A percentile compares a stretch with the other conserved stretches of the same genome.
Conservation (phyloP, 2,329 filamentous ascomycete species). For the Alternaria solani region DNA sequence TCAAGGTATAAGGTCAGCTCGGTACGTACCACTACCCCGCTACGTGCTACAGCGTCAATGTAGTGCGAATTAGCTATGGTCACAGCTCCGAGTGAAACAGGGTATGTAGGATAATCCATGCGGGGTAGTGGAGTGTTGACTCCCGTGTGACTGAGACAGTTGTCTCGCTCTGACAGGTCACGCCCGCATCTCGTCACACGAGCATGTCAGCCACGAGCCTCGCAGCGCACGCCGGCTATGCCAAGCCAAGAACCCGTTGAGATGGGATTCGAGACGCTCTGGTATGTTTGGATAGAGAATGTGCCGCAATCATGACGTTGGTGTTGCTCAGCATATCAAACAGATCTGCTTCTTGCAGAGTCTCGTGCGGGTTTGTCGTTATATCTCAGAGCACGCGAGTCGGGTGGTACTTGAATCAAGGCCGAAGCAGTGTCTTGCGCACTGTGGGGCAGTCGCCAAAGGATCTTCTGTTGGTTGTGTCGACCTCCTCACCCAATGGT, state of each 20-base stretch:
- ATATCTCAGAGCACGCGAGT: neutral
- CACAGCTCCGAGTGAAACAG: slow-evolving; percentile 20
- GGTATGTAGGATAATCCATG: slow-evolving; percentile 1
- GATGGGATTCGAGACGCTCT: neutral
- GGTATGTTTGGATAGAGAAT: neutral
- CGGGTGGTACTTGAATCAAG: too few species aligned
- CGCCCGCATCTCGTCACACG: slow-evolving; percentile 7
- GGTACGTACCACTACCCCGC: neutral
- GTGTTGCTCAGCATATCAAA: neutral
- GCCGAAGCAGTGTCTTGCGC: neutral
- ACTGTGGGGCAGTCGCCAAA: neutral
- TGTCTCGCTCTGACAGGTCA: slow-evolving; percentile 14
- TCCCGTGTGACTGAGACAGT: slow-evolving; percentile 12
- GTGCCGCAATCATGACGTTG: neutral
- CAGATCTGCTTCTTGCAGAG: too few species aligned
- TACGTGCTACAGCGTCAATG: slow-evolving; percentile 1
- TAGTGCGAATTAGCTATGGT: slow-evolving; percentile 24
- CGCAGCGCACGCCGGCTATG: neutral
- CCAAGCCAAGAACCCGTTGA: neutral
- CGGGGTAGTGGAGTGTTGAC: slow-evolving; percentile 13
- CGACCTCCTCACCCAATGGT: slow-evolving; percentile 32
- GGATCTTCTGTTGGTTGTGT: neutral
- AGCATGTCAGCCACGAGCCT: slow-evolving; percentile 9
- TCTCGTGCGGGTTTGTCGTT: neutral
- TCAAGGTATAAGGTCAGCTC: neutral